phyloP scores from a whole-genome alignment of 345 rosid genomes.

The Heritiera littoralis region DNA sequence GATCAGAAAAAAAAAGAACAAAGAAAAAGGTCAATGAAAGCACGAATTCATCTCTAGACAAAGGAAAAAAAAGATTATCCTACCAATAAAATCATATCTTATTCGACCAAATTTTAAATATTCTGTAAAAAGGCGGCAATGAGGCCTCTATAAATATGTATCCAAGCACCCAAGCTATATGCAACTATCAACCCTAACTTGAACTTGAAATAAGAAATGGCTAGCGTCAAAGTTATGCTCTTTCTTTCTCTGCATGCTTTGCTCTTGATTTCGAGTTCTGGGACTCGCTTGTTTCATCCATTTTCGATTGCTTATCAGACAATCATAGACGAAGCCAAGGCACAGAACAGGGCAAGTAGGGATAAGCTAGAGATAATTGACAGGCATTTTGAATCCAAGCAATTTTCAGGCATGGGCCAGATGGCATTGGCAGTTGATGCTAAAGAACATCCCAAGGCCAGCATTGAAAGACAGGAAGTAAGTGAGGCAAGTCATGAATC shows the following conservation, averaged over 20 bases:
- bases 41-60: neutral
- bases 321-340: neutral
- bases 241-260: slow-evolving; percentile 32
- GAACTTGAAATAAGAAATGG: slow-evolving; percentile 20
- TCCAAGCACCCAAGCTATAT: neutral
- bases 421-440: neutral
- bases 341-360: neutral
- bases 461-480: neutral
- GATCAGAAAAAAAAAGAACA: too few relatives aligned
- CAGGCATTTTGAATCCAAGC: slow-evolving; percentile 10
- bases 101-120: slow-evolving; percentile 14
- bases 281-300: slow-evolving; percentile 32
- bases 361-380: neutral
- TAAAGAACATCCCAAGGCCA: neutral
- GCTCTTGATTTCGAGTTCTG: slow-evolving; percentile 33
- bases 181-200: neutral
- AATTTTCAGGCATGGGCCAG: neutral
- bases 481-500: too few relatives aligned
- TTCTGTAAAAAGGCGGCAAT: neutral
- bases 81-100: neutral
- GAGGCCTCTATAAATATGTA: neutral
- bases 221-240: slow-evolving; percentile 25
- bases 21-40: neutral
- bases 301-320: neutral
- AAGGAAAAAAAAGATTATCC: neutral